phyloP scores from a whole-genome alignment of 495 filamentous ascomycete genomes.

The Podospora didyma region DNA sequence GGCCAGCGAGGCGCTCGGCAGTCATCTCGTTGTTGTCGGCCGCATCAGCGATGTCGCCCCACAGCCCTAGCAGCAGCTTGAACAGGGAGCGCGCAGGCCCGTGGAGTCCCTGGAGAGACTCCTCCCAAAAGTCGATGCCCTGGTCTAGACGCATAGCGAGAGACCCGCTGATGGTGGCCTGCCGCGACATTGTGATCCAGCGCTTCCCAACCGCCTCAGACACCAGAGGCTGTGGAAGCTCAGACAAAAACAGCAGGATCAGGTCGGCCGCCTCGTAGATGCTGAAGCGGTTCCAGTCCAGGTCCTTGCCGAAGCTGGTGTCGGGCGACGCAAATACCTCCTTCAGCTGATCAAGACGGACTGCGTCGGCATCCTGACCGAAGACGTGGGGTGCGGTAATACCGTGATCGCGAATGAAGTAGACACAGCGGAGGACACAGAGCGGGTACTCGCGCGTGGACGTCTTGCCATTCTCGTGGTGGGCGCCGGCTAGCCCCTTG shows the following conservation, averaged over 20 bases:
- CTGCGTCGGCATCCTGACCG: conserved; percentile 29
- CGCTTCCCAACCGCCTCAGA: conserved; percentile 33
- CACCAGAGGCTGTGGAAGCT: conserved; percentile 35
- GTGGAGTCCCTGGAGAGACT: conserved; percentile 36
- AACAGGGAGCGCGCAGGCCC: conserved; percentile 35
- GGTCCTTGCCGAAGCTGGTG: conserved; percentile 35
- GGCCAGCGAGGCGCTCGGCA: conserved; percentile 38
- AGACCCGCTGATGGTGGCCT: conserved; percentile 29
- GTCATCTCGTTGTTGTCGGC: conserved; percentile 41
- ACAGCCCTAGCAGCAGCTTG: conserved; percentile 41
- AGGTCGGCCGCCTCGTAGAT: conserved; percentile 40
- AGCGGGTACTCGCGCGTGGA: conserved; percentile 39
- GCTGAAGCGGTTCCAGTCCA: conserved; percentile 35
- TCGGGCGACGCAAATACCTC: conserved; percentile 28
- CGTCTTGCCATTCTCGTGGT: conserved; percentile 32
- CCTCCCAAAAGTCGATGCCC: conserved; percentile 47
- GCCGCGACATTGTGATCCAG: conserved; percentile 38
- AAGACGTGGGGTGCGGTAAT: conserved; percentile 35
- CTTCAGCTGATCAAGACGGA: conserved; percentile 30
- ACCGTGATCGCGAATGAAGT: conserved; percentile 35
- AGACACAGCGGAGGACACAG: conserved; percentile 40
- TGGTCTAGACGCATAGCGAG: conserved; percentile 33
- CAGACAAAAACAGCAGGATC: conserved; percentile 35
- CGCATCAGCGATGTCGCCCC: conserved; percentile 36
- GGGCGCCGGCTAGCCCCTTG: conserved; percentile 33